phyloP scores from a whole-genome alignment of 352 stramenopile species.

The Pythium phragmitis region DNA sequence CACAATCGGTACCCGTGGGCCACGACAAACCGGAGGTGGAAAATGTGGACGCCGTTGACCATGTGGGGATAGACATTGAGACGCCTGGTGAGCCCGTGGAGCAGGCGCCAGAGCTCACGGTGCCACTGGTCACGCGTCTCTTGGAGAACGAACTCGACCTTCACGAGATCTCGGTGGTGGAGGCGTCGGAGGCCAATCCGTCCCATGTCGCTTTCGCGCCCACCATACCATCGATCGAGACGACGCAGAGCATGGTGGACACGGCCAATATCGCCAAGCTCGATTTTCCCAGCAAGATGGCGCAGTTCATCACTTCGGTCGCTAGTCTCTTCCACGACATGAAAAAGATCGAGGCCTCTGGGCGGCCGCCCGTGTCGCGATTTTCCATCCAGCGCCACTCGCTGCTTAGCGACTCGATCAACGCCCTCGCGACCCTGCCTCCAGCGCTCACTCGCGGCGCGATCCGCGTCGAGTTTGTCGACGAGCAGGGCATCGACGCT shows the following conservation, averaged over 20 bases:
- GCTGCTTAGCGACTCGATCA: conserved; percentile 17
- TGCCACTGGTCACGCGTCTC: conserved; percentile 5
- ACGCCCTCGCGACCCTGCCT: conserved; percentile 5
- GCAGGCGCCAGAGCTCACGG: background rate
- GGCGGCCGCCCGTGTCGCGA: background rate
- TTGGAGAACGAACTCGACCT: background rate
- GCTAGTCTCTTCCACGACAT: conserved; percentile 10
- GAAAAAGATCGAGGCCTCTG: background rate
- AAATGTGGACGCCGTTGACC: background rate
- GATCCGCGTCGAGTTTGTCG: conserved; percentile 66
- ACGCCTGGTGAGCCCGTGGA: background rate
- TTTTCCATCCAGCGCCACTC: conserved; percentile 15
- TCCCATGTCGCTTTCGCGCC: background rate
- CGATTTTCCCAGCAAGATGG: conserved; percentile 23
- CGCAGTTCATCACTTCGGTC: conserved; percentile 18
- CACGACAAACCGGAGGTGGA: background rate
- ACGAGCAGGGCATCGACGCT: conserved; percentile 66
- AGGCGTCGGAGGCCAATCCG: conserved; percentile 1
- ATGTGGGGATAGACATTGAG: conserved; percentile 13
- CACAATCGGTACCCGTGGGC: background rate
- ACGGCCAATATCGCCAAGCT: conserved; percentile 11
- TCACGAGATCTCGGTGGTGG: conserved; percentile 4
- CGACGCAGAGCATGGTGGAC: conserved; percentile 11
- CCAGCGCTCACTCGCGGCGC: background rate
- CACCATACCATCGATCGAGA: background rate